Evolutionary conservation across 1,284 basidiomycete species (phyloP).

Genomic region (Trichosporon ovoides): DNA sequence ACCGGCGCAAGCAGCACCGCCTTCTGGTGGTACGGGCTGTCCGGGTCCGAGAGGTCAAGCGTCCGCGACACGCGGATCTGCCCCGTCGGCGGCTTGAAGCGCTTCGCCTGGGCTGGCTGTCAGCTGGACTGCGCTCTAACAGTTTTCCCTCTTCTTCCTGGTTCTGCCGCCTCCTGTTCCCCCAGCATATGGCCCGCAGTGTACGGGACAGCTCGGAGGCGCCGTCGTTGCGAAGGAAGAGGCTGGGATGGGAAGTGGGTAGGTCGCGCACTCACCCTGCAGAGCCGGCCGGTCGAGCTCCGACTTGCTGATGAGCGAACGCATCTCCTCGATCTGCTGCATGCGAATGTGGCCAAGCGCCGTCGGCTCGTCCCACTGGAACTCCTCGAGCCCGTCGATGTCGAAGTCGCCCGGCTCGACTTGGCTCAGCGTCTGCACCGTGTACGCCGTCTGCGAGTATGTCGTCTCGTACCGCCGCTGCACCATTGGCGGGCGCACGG

Average conservation of each 20-base stretch:
- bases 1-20: constrained; percentile 67
- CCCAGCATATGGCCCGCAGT: no score
- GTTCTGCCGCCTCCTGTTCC: no score
- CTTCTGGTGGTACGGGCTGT: constrained; percentile 63
- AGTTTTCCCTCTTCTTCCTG: not conserved
- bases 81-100: constrained; percentile 61
- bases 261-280: constrained; percentile 59
- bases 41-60: constrained; percentile 64
- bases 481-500: not conserved
- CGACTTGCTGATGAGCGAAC: constrained; percentile 71
- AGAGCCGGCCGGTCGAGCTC: constrained; percentile 77
- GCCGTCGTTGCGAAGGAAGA: not conserved
- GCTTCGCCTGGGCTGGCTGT: constrained; percentile 63
- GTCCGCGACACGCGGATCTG: constrained; percentile 65
- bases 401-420: constrained; percentile 11
- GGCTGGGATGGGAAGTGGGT: no score
- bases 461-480: not conserved
- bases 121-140: no score
- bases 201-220: no score
- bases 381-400: constrained; percentile 46
- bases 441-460: not conserved
- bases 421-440: not conserved
- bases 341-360: constrained; percentile 63
- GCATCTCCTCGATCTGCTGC: constrained; percentile 61
- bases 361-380: constrained; percentile 58